A percentile compares a stretch with the other conserved stretches of the same genome.
Conservation (phyloP, 495 filamentous ascomycete genomes). For the Astrothelium macrocarpum region DNA sequence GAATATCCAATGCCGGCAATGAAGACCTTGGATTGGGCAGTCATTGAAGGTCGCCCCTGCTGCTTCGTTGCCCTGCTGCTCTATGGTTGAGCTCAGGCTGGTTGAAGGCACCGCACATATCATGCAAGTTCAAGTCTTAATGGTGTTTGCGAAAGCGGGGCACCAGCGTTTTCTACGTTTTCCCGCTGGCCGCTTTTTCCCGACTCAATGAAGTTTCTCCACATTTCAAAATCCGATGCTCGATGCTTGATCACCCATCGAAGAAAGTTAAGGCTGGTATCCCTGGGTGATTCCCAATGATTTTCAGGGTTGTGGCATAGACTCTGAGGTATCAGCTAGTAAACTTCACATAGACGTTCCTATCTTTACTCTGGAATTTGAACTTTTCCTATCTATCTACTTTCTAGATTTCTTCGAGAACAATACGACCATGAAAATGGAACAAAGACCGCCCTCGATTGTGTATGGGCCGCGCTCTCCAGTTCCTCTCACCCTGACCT, state of each 20-base stretch:
- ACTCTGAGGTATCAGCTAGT: not conserved
- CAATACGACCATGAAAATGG: not conserved
- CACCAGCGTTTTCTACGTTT: not conserved
- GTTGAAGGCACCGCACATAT: not conserved
- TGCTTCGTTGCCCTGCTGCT: not conserved
- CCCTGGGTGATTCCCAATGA: not conserved
- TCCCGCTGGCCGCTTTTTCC: not conserved
- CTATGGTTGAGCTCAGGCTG: not conserved
- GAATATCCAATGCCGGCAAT: slow-evolving; percentile 14
- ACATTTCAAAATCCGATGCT: slow-evolving; percentile 5
- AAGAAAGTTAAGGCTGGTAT: not conserved
- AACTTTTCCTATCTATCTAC: not conserved
- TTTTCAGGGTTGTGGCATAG: not conserved
- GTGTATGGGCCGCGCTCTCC: slow-evolving; percentile 13
- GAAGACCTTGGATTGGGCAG: slow-evolving; percentile 6
- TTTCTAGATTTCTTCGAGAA: not conserved
- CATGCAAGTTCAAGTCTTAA: not conserved
- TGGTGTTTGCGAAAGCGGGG: not conserved
- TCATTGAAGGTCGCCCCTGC: not conserved
- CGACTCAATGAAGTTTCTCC: not conserved
- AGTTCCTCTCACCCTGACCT: slow-evolving; percentile 16
- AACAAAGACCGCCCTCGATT: slow-evolving; percentile 10
- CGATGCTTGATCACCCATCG: not conserved
- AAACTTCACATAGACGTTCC: slow-evolving; percentile 2
- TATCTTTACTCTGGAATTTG: not conserved